Evolutionary conservation across 768 basidiomycete genomes (phyloP).

Genomic region (Mrakia hoshinonis): DNA sequence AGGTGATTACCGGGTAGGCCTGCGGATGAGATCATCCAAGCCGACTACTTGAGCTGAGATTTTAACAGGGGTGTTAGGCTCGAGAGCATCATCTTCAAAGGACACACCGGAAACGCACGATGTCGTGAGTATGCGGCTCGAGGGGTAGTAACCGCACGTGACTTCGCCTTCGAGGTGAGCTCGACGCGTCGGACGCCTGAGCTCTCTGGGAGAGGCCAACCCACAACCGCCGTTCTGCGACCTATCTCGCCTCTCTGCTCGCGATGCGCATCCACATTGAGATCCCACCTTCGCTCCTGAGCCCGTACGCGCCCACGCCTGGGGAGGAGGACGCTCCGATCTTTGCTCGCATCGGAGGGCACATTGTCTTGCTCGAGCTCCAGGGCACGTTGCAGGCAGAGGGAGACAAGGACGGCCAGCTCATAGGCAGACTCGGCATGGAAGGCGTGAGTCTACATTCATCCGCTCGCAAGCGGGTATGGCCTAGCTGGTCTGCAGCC

Average conservation of each 20-base stretch:
- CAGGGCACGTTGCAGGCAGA: conserved; percentile 73
- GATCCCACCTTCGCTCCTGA: conserved; percentile 27
- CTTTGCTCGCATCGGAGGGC: conserved; percentile 65
- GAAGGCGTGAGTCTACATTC: conserved; percentile 43
- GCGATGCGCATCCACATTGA: conserved; percentile 29
- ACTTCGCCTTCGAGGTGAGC: not conserved
- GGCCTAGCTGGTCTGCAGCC: conserved; percentile 32
- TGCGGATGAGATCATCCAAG: no score
- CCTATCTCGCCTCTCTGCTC: conserved; percentile 31
- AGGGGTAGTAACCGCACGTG: no score
- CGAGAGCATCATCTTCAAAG: no score
- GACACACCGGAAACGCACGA: no score
- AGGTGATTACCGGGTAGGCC: no score
- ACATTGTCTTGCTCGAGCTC: conserved; percentile 74
- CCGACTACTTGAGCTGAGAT: no score
- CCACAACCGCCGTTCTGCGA: conserved; percentile 30
- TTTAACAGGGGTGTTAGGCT: no score
- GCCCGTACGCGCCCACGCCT: not conserved
- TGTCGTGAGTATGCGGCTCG: no score
- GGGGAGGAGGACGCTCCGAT: not conserved
- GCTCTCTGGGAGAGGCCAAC: conserved; percentile 36
- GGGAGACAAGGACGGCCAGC: conserved; percentile 55
- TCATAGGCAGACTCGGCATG: conserved; percentile 68
- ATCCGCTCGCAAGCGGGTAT: not conserved
- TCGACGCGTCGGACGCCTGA: conserved; percentile 34